phyloP scores from a whole-genome alignment of 2,329 filamentous ascomycete genomes.

The Ceratocystis colombiana region DNA sequence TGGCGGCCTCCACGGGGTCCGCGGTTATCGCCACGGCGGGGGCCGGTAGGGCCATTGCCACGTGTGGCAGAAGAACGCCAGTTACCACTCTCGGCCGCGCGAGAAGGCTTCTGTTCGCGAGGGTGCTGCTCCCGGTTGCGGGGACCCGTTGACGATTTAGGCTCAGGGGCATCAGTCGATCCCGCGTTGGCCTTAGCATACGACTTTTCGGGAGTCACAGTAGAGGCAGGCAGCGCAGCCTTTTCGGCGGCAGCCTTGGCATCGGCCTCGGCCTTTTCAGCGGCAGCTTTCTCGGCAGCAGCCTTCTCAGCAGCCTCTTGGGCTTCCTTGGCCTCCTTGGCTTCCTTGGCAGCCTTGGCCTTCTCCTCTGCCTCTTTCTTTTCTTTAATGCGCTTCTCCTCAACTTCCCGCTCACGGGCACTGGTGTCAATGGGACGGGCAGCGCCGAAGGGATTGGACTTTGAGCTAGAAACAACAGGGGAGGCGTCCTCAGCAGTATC shows the following conservation, averaged over 20 bases:
- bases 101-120: slow-evolving; percentile 41
- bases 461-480: slow-evolving; percentile 53
- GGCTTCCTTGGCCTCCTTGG: slow-evolving; percentile 53
- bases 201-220: slow-evolving; percentile 36
- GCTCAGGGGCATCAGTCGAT: background rate
- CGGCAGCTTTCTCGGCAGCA: slow-evolving; percentile 31
- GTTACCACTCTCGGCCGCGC: slow-evolving; percentile 48
- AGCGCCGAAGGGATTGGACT: slow-evolving; percentile 87
- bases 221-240: slow-evolving; percentile 30
- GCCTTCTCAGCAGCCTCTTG: slow-evolving; percentile 37
- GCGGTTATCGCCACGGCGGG: slow-evolving; percentile 39
- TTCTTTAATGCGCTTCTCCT: slow-evolving; percentile 69
- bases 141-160: background rate
- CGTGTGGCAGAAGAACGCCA: slow-evolving; percentile 44
- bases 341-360: slow-evolving; percentile 76
- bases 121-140: slow-evolving; percentile 35
- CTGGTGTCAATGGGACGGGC: slow-evolving; percentile 91
- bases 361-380: slow-evolving; percentile 75
- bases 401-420: slow-evolving; percentile 76
- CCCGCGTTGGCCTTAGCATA: slow-evolving; percentile 9
- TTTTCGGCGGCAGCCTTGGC: slow-evolving; percentile 32
- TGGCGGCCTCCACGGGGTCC: slow-evolving; percentile 32
- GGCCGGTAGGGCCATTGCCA: slow-evolving; percentile 38
- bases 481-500: slow-evolving; percentile 49
- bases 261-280: slow-evolving; percentile 32